Percentiles rank a stretch among this genome's conserved stretches.
Conservation (phyloP, 163 green algal species). For the Volvox carteri region DNA sequence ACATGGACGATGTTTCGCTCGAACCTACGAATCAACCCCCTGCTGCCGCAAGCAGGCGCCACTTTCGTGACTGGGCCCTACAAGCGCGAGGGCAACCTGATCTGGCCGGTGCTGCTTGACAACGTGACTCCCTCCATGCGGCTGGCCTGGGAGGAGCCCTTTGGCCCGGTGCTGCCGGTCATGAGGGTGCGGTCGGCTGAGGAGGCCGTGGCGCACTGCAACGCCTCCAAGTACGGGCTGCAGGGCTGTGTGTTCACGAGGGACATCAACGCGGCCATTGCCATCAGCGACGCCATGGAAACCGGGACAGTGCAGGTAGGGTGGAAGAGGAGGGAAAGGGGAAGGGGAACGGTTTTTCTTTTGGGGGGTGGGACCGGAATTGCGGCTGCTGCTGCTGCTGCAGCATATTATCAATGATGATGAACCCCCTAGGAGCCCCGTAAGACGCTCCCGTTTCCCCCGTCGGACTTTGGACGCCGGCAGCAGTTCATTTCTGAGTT, state of each 20-base stretch:
- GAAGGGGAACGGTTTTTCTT: too few species aligned
- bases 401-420: too few species aligned
- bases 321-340: not conserved
- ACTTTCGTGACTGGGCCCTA: conserved; percentile 74
- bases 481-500: too few species aligned
- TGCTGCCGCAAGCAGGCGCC: too few species aligned
- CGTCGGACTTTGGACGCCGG: too few species aligned
- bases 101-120: conserved; percentile 94
- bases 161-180: conserved; percentile 95
- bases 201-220: conserved; percentile 91
- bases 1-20: too few species aligned
- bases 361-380: too few species aligned
- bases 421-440: too few species aligned
- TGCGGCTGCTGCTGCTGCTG: too few species aligned
- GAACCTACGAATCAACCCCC: too few species aligned
- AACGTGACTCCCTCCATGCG: conserved; percentile 92
- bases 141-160: conserved; percentile 96
- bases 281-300: conserved; percentile 93
- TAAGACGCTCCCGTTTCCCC: too few species aligned
- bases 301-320: conserved; percentile 94
- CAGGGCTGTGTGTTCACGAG: conserved; percentile 96
- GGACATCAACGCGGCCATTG: conserved; percentile 92
- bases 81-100: conserved; percentile 90
- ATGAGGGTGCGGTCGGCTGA: conserved; percentile 83
- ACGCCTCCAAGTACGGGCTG: conserved; percentile 90